phyloP scores from a whole-genome alignment of 768 basidiomycete genomes.

The Boletus rufocinnamomeus region DNA sequence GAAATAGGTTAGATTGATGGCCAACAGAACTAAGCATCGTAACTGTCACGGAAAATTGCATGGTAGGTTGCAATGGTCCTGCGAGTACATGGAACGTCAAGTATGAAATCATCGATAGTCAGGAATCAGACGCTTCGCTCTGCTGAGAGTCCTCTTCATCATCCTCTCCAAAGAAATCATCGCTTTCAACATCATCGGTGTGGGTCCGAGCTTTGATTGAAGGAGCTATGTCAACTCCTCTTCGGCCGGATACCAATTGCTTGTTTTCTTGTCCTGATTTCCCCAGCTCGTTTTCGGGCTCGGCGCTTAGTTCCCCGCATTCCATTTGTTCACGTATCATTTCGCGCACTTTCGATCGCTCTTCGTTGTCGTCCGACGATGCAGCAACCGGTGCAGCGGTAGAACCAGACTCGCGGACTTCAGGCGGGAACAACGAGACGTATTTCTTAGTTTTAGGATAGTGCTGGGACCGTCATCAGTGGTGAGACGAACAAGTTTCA shows the following conservation, averaged over 20 bases:
- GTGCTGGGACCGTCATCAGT: constrained; percentile 50
- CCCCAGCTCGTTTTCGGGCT: constrained; percentile 55
- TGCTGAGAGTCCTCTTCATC: constrained; percentile 21
- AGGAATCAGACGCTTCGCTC: constrained; percentile 20
- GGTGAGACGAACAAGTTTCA: neutral
- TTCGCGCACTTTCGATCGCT: constrained; percentile 57
- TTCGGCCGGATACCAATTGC: neutral
- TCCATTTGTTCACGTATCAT: constrained; percentile 65
- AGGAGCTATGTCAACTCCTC: constrained; percentile 3
- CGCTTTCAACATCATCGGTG: constrained; percentile 19
- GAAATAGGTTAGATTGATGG: neutral
- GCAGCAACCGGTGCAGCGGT: constrained; percentile 9
- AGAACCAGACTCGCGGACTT: constrained; percentile 37
- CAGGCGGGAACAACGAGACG: constrained; percentile 84
- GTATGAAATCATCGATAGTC: neutral
- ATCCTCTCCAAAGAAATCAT: constrained; percentile 35
- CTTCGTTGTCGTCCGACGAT: constrained; percentile 40
- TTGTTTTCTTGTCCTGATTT: constrained; percentile 11
- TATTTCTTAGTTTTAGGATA: constrained; percentile 88
- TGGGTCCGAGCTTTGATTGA: constrained; percentile 6
- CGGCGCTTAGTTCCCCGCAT: constrained; percentile 52
- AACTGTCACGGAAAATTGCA: too few species aligned
- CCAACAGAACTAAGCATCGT: neutral
- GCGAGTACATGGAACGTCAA: constrained; percentile 34
- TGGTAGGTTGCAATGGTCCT: too few species aligned